Percentiles rank a stretch among this genome's conserved stretches.
These are phyloP conservation scores for Sequoiadendron giganteum DNA, from an alignment of 75 land plant species.

Conservation along the genomic window DNA sequence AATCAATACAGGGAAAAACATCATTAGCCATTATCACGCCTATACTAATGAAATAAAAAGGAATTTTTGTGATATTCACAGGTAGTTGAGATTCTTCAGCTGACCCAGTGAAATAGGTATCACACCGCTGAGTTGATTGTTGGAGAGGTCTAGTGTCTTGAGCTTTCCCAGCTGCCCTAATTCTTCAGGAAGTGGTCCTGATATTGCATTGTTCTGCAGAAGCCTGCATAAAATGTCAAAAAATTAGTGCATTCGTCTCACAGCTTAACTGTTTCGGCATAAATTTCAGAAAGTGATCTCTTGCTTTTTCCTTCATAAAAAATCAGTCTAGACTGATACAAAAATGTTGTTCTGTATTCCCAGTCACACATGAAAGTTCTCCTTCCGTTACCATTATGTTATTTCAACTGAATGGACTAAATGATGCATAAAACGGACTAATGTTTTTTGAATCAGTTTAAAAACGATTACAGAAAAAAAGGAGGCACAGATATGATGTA, in stretches of 20 bases:
- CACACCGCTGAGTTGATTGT: slow-evolving; percentile 43
- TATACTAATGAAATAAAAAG: not conserved
- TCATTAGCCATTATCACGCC: not conserved
- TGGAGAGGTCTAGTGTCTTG: slow-evolving; percentile 33
- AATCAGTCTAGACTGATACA: too few species aligned
- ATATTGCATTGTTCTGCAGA: slow-evolving; percentile 33
- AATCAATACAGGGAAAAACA: not conserved
- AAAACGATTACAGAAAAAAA: too few species aligned
- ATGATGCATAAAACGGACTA: too few species aligned
- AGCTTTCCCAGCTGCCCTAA: slow-evolving; percentile 35
- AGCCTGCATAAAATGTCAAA: slow-evolving; percentile 23
- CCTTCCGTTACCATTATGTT: too few species aligned
- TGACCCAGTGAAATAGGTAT: slow-evolving; percentile 48
- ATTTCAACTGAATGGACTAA: too few species aligned
- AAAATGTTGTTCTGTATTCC: too few species aligned
- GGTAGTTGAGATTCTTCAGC: slow-evolving; percentile 40
- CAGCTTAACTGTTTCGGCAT: too few species aligned
- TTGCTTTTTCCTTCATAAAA: too few species aligned
- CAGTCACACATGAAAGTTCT: too few species aligned
- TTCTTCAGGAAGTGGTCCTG: slow-evolving; percentile 27
- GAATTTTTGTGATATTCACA: slow-evolving; percentile 29
- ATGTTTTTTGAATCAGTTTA: too few species aligned
- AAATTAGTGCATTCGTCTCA: not conserved
- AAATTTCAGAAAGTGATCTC: too few species aligned
- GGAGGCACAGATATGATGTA: too few species aligned